Percentiles rank a stretch among this genome's conserved stretches.
Conservation (phyloP, 805 yeast genomes). For the Metschnikowia anglica region DNA sequence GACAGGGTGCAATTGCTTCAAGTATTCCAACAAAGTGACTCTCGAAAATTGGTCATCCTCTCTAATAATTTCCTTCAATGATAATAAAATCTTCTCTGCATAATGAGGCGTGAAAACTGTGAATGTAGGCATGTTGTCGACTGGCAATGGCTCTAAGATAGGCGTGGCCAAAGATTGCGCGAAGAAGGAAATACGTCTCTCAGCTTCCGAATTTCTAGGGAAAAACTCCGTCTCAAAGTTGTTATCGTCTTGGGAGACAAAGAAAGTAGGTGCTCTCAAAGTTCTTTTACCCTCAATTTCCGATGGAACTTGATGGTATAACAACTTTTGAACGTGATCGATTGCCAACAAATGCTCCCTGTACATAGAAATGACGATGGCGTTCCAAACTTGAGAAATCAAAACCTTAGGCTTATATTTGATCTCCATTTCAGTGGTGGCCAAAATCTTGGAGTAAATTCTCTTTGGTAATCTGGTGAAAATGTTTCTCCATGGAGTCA, state of each 20-base stretch:
- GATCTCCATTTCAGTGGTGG: conserved; percentile 98
- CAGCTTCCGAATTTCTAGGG: conserved; percentile 97
- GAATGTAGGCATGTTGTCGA: conserved; percentile 99
- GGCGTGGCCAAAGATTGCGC: conserved; percentile 99
- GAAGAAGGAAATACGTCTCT: conserved; percentile 98
- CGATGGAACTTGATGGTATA: conserved; percentile 97
- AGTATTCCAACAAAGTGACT: conserved; percentile 54
- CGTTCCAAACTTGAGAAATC: conserved; percentile 99
- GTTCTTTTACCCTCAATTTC: conserved; percentile 98
- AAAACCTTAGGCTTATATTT: conserved; percentile 98
- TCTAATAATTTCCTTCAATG: conserved; percentile 74
- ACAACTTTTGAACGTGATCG: conserved; percentile 95
- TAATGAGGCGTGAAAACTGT: conserved; percentile 90
- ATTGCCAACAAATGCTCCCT: conserved; percentile 97
- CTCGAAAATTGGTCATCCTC: conserved; percentile 64
- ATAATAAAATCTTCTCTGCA: conserved; percentile 74
- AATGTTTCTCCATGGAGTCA: conserved; percentile 99
- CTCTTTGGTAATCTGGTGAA: conserved; percentile 98
- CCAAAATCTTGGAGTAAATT: conserved; percentile 95
- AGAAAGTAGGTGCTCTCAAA: conserved; percentile 97
- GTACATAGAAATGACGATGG: conserved; percentile 98
- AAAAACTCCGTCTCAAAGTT: conserved; percentile 94
- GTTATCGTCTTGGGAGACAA: conserved; percentile 95
- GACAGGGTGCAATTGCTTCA: conserved; percentile 54
- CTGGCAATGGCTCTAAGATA: conserved; percentile 97